phyloP scores from a whole-genome alignment of 1,284 basidiomycete species.

The Pseudozyma pruni region DNA sequence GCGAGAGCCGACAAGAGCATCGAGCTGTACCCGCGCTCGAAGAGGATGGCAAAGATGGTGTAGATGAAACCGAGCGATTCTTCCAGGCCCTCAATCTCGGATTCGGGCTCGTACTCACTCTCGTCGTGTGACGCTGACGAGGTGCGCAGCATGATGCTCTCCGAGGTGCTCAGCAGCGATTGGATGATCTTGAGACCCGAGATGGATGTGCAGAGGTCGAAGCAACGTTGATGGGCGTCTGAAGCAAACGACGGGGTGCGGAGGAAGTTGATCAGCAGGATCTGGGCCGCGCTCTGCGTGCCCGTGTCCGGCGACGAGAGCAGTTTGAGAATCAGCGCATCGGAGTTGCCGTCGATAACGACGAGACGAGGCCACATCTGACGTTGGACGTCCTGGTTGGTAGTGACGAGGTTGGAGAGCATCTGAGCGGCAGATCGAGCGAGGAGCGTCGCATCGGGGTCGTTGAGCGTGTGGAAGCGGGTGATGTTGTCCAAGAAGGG shows the following conservation, averaged over 20 bases:
- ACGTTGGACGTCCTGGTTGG: slow-evolving; percentile 24
- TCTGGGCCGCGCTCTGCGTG: slow-evolving; percentile 37
- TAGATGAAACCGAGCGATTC: slow-evolving; percentile 48
- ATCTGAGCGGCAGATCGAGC: slow-evolving; percentile 37
- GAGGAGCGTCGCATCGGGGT: slow-evolving; percentile 23
- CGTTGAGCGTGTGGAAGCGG: slow-evolving; percentile 34
- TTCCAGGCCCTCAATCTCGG: slow-evolving; percentile 21
- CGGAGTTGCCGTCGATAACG: slow-evolving; percentile 3
- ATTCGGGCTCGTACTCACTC: slow-evolving; percentile 12
- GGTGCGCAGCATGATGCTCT: slow-evolving; percentile 42
- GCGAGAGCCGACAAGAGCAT: slow-evolving; percentile 21
- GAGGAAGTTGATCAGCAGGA: slow-evolving; percentile 43
- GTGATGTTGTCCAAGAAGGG: slow-evolving; percentile 32
- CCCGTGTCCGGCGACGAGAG: slow-evolving; percentile 38
- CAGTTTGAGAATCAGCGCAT: slow-evolving; percentile 29
- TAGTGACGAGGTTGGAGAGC: slow-evolving; percentile 46
- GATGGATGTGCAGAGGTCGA: slow-evolving; percentile 18
- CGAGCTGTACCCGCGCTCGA: slow-evolving; percentile 27
- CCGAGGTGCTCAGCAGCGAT: slow-evolving; percentile 25
- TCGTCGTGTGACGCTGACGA: slow-evolving; percentile 1
- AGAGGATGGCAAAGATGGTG: slow-evolving; percentile 43
- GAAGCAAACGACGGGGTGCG: not conserved
- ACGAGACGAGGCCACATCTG: slow-evolving; percentile 34
- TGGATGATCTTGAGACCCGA: slow-evolving; percentile 21
- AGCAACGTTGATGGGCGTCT: slow-evolving; percentile 7